Evolutionary conservation across 257 asterid genomes (phyloP).

Genomic region (Solanum appendiculatum): DNA sequence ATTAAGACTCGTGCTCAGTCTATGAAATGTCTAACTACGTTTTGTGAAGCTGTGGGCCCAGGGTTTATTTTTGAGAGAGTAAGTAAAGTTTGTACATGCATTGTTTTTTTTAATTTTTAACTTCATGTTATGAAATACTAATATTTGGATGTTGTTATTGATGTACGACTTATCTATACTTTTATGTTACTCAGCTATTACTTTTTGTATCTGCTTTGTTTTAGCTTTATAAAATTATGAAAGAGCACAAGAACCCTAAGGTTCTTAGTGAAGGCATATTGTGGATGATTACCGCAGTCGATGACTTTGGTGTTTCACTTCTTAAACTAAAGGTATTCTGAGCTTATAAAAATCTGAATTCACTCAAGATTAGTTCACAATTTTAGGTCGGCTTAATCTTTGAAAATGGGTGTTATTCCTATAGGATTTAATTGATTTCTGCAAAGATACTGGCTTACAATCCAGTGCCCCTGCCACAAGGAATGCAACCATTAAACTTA

Average conservation of each 20-base stretch:
- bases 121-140: not conserved
- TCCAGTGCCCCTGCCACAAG: slow-evolving; percentile 99
- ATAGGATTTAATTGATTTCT: slow-evolving; percentile 94
- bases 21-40: slow-evolving; percentile 88
- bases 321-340: slow-evolving; percentile 68
- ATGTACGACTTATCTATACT: not conserved
- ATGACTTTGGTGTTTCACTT: slow-evolving; percentile 78
- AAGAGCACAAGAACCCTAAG: slow-evolving; percentile 98
- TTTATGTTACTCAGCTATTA: not conserved
- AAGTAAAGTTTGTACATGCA: slow-evolving; percentile 10
- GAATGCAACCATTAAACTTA: slow-evolving; percentile 83
- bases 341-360: not conserved
- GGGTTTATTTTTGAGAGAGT: slow-evolving; percentile 95
- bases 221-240: slow-evolving; percentile 87
- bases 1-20: slow-evolving; percentile 91
- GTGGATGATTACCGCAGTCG: slow-evolving; percentile 95
- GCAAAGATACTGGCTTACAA: slow-evolving; percentile 93
- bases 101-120: not conserved
- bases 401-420: not conserved
- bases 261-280: slow-evolving; percentile 92
- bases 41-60: slow-evolving; percentile 97
- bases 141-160: not conserved
- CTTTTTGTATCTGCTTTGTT: slow-evolving; percentile 1
- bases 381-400: not conserved
- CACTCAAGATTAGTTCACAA: not conserved